phyloP scores from a whole-genome alignment of 345 rosid species.

The Dimocarpus longan region DNA sequence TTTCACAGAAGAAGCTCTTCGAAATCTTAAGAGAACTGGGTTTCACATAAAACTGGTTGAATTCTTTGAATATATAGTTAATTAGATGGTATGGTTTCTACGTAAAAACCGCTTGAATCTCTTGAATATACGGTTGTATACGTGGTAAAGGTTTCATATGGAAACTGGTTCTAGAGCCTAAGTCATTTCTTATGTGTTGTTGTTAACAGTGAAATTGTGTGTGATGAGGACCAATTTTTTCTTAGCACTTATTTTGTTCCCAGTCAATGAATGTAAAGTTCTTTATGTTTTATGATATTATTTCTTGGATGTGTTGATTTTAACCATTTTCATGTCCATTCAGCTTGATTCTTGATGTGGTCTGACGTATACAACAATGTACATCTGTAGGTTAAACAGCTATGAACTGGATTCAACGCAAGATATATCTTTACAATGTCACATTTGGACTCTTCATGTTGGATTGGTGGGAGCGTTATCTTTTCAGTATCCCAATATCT shows the following conservation, averaged over 20 bases:
- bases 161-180: not conserved
- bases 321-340: not conserved
- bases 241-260: not conserved
- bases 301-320: not conserved
- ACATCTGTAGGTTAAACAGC: conserved; percentile 30
- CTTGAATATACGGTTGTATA: no score
- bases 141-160: no score
- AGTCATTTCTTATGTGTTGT: not conserved
- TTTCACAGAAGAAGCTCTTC: not conserved
- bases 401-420: conserved; percentile 96
- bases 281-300: not conserved
- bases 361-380: not conserved
- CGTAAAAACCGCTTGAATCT: no score
- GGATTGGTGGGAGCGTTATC: conserved; percentile 99
- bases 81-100: not conserved
- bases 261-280: not conserved
- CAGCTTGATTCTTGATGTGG: not conserved
- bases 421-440: conserved; percentile 95
- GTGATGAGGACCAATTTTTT: not conserved
- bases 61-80: not conserved
- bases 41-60: not conserved
- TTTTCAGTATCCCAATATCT: conserved; percentile 84
- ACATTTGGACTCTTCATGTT: conserved; percentile 97
- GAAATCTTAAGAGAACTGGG: not conserved
- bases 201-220: conserved; percentile 3